Evolutionary conservation across 2,329 filamentous ascomycete species (phyloP), one percentile per base, ranked within the genome.

Genomic region (Hypomyces perniciosus): DNA sequence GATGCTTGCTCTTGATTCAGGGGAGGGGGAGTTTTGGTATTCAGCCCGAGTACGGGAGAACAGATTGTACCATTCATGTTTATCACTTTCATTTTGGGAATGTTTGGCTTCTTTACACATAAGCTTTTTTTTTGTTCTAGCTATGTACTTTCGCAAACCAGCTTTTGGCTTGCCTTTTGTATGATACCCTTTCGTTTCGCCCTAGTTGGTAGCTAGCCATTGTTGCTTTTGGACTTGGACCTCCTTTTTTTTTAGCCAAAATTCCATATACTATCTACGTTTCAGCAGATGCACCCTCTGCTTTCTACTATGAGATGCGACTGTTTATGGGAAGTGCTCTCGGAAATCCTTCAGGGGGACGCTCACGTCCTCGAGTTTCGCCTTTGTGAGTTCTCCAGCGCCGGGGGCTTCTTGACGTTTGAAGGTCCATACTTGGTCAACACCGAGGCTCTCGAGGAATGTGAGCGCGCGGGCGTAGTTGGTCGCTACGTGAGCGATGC

Each of bases 401-500:
- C 60, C 64, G 0, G 66, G 60, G 4, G 66, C 61, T 2, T 65
- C 57, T 5, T 58, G 61, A 46, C 76, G 69, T 59, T 69, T 65
- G 28, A 81, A 65, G 4, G 76, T 80, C 77, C 78, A 85, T 2
- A 93, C 71, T 52, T 82, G 74, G 31, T 70, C 63, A 28, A 92
- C 81, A 4, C 83, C 84, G 9, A 89, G 70, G 53, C 72, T 76
- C 56, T 82, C 77, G 50, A 95, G 72, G 65, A 88, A 96, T 1
- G 80, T 75, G 52, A 95, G 69, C 5, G 87, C 82, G 38, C 79
- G 80, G 42, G 67, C 64, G 71, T 93, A 97, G 65, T 95, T 92
- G 46, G 89, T 84, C n/a, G 84, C 90, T 5, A 99, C 79, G 65
- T 99, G 92, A 2, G 80, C 86, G 52, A 90, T 79, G 37, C 88